Conservation (phyloP, 306 rosid genomes). For the Aeschynomene evenia region DNA sequence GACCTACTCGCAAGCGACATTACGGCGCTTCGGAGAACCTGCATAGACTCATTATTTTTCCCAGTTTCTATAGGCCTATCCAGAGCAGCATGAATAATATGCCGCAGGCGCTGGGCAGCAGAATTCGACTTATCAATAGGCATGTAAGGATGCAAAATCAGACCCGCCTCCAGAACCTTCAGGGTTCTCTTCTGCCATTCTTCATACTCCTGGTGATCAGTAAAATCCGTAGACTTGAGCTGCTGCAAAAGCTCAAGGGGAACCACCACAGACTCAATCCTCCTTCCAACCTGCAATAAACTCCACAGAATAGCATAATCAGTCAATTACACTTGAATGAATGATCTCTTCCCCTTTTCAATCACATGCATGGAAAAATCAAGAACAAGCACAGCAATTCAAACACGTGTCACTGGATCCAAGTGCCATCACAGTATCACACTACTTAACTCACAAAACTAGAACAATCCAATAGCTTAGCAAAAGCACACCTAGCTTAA, state of each 20-base stretch:
- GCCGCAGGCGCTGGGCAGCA: constrained; percentile 72
- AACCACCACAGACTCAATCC: constrained; percentile 92
- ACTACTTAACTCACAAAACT: neutral
- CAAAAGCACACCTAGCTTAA: neutral
- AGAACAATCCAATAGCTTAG: constrained; percentile 28
- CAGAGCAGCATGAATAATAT: constrained; percentile 74
- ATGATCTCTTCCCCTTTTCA: neutral
- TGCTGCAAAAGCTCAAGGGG: constrained; percentile 96
- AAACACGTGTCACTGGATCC: constrained; percentile 30
- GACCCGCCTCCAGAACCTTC: constrained; percentile 89
- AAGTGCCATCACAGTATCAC: neutral
- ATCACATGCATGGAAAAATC: neutral
- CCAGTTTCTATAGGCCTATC: constrained; percentile 87
- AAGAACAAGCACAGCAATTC: neutral
- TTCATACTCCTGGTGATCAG: constrained; percentile 74
- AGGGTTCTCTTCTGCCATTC: constrained; percentile 90
- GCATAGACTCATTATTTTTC: constrained; percentile 84
- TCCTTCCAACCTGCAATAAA: constrained; percentile 74
- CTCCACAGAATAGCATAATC: constrained; percentile 24
- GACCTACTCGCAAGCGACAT: constrained; percentile 83
- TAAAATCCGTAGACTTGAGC: constrained; percentile 83
- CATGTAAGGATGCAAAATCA: constrained; percentile 77
- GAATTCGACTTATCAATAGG: constrained; percentile 75
- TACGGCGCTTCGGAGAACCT: constrained; percentile 93
- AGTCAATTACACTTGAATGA: neutral